These are phyloP conservation scores for Tylopilus sp. DNA, from an alignment of 768 basidiomycete genomes.

Conservation along the genomic window DNA sequence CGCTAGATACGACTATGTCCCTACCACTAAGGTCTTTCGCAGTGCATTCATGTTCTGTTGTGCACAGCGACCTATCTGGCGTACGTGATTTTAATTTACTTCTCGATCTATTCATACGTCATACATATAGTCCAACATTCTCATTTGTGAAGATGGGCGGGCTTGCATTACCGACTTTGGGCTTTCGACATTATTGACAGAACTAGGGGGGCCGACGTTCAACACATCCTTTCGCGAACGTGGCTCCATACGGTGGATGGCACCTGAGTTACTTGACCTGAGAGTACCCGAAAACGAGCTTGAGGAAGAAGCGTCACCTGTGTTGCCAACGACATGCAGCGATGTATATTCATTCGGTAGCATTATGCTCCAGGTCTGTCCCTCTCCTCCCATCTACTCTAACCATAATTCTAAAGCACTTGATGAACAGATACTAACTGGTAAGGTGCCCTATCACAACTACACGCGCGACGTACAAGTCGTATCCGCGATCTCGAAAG, in stretches of 20 bases:
- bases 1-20: background rate
- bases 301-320: background rate
- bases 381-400: too few species aligned
- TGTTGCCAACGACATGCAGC: background rate
- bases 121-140: conserved; percentile 2
- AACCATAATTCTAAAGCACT: too few species aligned
- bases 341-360: conserved; percentile 4
- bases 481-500: conserved; percentile 1
- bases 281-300: background rate
- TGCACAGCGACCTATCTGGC: conserved; percentile 10
- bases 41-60: conserved; percentile 2
- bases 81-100: conserved; percentile 2
- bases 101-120: background rate
- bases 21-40: background rate
- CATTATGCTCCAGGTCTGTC: conserved; percentile 2
- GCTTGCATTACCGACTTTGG: conserved; percentile 6
- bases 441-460: conserved; percentile 13
- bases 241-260: background rate
- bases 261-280: conserved; percentile 3
- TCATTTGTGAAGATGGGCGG: background rate
- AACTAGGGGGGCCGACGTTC: conserved; percentile 1
- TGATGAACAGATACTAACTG: background rate
- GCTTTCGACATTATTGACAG: conserved; percentile 3
- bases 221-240: background rate
- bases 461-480: conserved; percentile 9